Percentiles rank a stretch among this genome's conserved stretches.
phyloP scores from a whole-genome alignment of 2,329 filamentous ascomycete species.

The Thelonectria rubi region DNA sequence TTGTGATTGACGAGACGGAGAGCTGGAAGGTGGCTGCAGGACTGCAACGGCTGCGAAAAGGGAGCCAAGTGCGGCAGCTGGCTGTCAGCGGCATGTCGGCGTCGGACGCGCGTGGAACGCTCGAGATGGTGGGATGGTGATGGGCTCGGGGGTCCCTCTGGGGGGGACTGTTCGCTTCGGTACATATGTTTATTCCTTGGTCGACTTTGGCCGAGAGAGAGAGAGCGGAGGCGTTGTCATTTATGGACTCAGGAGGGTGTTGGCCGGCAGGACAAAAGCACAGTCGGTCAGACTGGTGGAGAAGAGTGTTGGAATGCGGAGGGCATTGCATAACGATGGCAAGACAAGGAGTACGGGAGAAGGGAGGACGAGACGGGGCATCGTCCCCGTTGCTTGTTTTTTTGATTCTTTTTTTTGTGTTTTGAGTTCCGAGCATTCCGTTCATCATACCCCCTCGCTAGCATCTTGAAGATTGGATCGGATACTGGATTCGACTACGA shows the following conservation, averaged over 20 bases:
- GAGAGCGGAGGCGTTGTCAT: slow-evolving; percentile 33
- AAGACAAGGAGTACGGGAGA: slow-evolving; percentile 42
- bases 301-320: slow-evolving; percentile 44
- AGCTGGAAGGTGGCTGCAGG: slow-evolving; percentile 73
- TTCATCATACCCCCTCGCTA: slow-evolving; percentile 42
- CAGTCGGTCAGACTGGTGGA: no score
- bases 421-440: slow-evolving; percentile 43
- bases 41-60: slow-evolving; percentile 67
- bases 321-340: slow-evolving; percentile 40
- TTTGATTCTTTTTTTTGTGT: no score
- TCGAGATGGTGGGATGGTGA: slow-evolving; percentile 68
- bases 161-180: slow-evolving; percentile 34
- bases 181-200: slow-evolving; percentile 37
- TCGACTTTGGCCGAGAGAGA: slow-evolving; percentile 16
- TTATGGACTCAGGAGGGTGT: slow-evolving; percentile 28
- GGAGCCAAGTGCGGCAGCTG: slow-evolving; percentile 67
- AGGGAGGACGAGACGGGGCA: slow-evolving; percentile 34
- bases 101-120: slow-evolving; percentile 61
- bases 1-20: slow-evolving; percentile 71
- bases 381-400: slow-evolving; percentile 35
- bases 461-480: slow-evolving; percentile 42
- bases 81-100: slow-evolving; percentile 65
- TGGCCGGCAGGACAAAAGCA: slow-evolving; percentile 36
- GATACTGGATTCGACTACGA: slow-evolving; percentile 41
- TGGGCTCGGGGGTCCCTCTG: slow-evolving; percentile 31